Conservation (phyloP, 2,329 filamentous ascomycete genomes). For the Sporothrix schenckii region DNA sequence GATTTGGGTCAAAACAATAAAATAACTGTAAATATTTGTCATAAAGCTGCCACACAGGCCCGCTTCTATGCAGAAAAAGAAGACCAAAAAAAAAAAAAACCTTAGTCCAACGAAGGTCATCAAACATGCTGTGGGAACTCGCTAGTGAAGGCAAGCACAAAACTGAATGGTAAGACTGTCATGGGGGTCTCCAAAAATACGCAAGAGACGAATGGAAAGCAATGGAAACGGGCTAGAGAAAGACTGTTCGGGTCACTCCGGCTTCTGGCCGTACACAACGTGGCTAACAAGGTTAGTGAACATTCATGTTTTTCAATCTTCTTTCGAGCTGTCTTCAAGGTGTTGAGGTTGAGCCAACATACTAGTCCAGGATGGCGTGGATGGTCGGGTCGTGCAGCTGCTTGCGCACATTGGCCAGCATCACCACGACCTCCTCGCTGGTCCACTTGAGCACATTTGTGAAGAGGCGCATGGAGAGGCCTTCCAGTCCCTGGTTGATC, state of each 20-base stretch:
- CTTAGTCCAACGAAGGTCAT: neutral
- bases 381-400: constrained; percentile 34
- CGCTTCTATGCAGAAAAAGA: neutral
- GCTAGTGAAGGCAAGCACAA: neutral
- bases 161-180: neutral
- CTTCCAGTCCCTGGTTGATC: constrained; percentile 35
- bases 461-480: constrained; percentile 34
- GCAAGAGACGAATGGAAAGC: neutral
- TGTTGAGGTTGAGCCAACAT: neutral
- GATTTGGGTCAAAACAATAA: neutral
- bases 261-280: constrained; percentile 36
- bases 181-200: neutral
- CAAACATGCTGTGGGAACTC: neutral
- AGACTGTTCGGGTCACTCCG: neutral
- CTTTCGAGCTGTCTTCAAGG: no score
- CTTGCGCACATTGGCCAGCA: constrained; percentile 34
- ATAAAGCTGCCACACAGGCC: neutral
- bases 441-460: constrained; percentile 39
- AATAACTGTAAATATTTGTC: neutral
- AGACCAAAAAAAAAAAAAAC: neutral
- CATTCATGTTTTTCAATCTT: neutral
- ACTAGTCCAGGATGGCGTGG: constrained; percentile 36
- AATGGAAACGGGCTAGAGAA: neutral
- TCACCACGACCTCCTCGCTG: constrained; percentile 33
- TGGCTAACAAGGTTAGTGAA: constrained; percentile 27